A percentile compares a stretch with the other conserved stretches of the same genome.
Conservation (phyloP, 306 rosid genomes). For the Acacia crassicarpa region DNA sequence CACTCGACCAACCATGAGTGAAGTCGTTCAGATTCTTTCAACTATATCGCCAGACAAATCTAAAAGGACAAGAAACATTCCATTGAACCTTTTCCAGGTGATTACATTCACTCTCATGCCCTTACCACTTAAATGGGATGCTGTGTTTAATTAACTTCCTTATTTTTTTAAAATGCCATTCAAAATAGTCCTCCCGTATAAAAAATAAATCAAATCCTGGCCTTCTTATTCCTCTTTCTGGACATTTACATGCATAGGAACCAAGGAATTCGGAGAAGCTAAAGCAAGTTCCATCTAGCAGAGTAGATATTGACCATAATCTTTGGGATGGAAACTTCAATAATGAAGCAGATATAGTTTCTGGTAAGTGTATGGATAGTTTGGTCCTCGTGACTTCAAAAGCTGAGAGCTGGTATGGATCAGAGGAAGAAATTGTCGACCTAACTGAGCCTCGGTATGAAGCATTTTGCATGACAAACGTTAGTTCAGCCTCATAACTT, state of each 20-base stretch:
- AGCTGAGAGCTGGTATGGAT: conserved; percentile 48
- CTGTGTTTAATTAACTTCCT: conserved; percentile 11
- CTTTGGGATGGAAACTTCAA: conserved; percentile 34
- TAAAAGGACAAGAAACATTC: conserved; percentile 62
- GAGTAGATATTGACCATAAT: conserved; percentile 42
- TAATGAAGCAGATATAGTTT: conserved; percentile 40
- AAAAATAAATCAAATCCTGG: conserved; percentile 29
- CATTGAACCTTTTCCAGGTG: conserved; percentile 70
- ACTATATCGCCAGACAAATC: conserved; percentile 73
- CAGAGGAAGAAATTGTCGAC: conserved; percentile 74
- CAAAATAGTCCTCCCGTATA: conserved; percentile 23
- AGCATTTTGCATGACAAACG: conserved; percentile 61
- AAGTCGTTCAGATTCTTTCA: conserved; percentile 91
- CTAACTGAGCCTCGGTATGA: conserved; percentile 84
- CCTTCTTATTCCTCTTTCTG: conserved; percentile 28
- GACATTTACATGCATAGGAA: conserved; percentile 36
- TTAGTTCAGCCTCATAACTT: conserved; percentile 33
- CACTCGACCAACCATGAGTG: conserved; percentile 89
- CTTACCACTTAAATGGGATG: background rate
- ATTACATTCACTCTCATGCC: conserved; percentile 11
- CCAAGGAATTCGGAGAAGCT: conserved; percentile 46
- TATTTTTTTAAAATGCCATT: conserved; percentile 10
- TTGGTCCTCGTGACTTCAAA: conserved; percentile 53
- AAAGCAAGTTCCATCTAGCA: conserved; percentile 49
- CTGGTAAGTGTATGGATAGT: conserved; percentile 53